Conservation (phyloP, 331 rosid genomes). For the Rhamnella rubrinervis region DNA sequence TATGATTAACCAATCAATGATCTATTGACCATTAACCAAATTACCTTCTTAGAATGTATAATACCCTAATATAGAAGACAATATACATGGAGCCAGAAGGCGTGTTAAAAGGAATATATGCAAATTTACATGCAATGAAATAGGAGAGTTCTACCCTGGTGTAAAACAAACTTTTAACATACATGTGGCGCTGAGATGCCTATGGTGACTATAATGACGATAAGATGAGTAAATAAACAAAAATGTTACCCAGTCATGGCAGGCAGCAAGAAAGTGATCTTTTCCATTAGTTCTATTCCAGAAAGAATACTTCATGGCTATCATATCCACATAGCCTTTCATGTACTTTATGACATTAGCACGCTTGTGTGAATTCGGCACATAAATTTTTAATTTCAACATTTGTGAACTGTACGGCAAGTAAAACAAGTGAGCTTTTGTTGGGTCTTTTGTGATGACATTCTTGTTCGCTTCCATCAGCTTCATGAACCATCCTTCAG, state of each 20-base stretch:
- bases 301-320: neutral
- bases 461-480: conserved; percentile 3
- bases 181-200: neutral
- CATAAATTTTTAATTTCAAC: neutral
- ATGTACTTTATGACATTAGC: neutral
- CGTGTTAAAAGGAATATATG: too few relatives aligned
- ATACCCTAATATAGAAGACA: too few relatives aligned
- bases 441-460: neutral
- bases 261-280: neutral
- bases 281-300: neutral
- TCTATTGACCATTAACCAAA: too few relatives aligned
- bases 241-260: neutral
- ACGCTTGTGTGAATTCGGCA: neutral
- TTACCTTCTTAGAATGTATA: too few relatives aligned
- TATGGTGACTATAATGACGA: neutral
- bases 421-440: conserved; percentile 4
- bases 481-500: conserved; percentile 6
- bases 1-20: neutral
- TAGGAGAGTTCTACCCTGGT: neutral
- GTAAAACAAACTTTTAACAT: neutral
- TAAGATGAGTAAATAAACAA: neutral
- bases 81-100: too few relatives aligned
- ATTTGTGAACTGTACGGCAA: neutral
- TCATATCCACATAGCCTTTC: neutral
- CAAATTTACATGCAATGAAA: neutral